Evolutionary conservation across 2,329 filamentous ascomycete species (phyloP).

Genomic region (Dactylonectria estremocensis): DNA sequence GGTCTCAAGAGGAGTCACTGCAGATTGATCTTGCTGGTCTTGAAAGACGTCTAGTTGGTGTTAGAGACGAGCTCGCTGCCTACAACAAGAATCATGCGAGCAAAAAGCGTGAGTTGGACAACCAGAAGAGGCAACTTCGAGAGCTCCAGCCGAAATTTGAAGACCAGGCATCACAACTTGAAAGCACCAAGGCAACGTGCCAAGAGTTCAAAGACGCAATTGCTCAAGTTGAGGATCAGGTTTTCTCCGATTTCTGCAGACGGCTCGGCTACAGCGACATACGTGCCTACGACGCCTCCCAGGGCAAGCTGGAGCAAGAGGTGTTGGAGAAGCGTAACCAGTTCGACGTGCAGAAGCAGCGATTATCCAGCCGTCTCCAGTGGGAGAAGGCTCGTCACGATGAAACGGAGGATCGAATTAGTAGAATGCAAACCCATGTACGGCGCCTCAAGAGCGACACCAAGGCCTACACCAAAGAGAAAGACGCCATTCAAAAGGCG

Average conservation of each 20-base stretch:
- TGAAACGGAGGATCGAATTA: constrained; percentile 78
- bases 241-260: constrained; percentile 89
- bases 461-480: constrained; percentile 78
- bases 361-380: constrained; percentile 73
- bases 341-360: constrained; percentile 87
- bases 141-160: constrained; percentile 85
- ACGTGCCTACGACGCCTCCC: constrained; percentile 92
- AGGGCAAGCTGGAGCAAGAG: constrained; percentile 93
- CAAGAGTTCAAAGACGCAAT: constrained; percentile 74
- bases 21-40: constrained; percentile 85
- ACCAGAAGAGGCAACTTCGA: constrained; percentile 79
- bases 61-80: constrained; percentile 82
- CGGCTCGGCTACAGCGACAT: constrained; percentile 91
- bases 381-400: constrained; percentile 69
- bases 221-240: constrained; percentile 86
- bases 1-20: constrained; percentile 84
- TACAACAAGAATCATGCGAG: constrained; percentile 87
- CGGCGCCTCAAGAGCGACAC: constrained; percentile 79
- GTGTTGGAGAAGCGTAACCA: constrained; percentile 88
- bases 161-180: constrained; percentile 79
- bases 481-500: constrained; percentile 80
- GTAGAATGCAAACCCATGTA: constrained; percentile 76
- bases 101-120: constrained; percentile 86
- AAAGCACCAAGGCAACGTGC: constrained; percentile 67
- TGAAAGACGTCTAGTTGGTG: constrained; percentile 80